These are phyloP conservation scores for Diplogelasinospora grovesii DNA, from an alignment of 495 filamentous ascomycete species.

Conservation along the genomic window DNA sequence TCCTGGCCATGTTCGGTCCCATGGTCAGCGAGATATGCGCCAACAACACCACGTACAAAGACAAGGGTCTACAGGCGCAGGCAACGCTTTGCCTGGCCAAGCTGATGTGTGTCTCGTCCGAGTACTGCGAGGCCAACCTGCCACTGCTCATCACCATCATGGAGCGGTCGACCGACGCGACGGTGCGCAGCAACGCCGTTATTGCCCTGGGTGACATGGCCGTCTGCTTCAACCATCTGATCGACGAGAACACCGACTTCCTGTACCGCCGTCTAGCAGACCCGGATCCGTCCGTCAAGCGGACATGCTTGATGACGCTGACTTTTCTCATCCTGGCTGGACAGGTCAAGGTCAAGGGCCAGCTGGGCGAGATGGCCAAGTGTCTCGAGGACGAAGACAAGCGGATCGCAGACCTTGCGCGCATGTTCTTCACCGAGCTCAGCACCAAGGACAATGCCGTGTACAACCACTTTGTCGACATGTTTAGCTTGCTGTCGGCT, in stretches of 20 bases:
- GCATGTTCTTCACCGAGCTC: conserved; percentile 98
- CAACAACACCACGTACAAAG: conserved; percentile 83
- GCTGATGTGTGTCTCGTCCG: conserved; percentile 91
- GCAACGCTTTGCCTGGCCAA: conserved; percentile 96
- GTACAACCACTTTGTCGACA: conserved; percentile 99
- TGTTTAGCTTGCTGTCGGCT: conserved; percentile 88
- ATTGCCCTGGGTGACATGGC: conserved; percentile 98
- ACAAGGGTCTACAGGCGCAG: conserved; percentile 82
- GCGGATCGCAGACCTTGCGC: conserved; percentile 81
- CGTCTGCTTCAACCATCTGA: conserved; percentile 98
- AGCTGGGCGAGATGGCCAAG: conserved; percentile 98
- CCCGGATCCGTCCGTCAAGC: conserved; percentile 80
- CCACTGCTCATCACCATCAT: conserved; percentile 96
- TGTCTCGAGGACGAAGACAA: conserved; percentile 94
- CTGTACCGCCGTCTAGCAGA: conserved; percentile 90
- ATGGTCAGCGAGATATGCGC: conserved; percentile 88
- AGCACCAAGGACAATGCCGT: conserved; percentile 98
- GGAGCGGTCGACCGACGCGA: conserved; percentile 83
- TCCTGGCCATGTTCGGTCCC: conserved; percentile 84
- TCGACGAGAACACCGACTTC: conserved; percentile 99
- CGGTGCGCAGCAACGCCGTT: conserved; percentile 89
- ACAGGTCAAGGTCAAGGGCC: conserved; percentile 99
- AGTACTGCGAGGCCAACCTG: conserved; percentile 92
- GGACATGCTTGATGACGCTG: conserved; percentile 96
- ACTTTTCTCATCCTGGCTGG: conserved; percentile 96